Base-by-base conservation (phyloP, 2,329 filamentous ascomycete genomes). In the Fonsecaea nubica region DNA sequence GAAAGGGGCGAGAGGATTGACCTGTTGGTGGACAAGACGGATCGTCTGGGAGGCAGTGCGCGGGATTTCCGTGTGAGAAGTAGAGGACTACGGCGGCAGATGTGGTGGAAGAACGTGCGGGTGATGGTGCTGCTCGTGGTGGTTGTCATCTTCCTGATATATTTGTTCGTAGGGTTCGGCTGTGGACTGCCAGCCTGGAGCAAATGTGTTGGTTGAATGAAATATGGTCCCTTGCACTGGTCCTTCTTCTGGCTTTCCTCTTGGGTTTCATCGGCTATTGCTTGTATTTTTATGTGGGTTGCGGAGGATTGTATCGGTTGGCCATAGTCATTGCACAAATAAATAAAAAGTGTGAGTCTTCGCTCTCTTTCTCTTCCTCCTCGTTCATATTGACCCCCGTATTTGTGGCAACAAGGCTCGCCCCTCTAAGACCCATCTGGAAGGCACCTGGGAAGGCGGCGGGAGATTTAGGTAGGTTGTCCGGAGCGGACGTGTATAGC, bases 71-170 rank as follows among this genome's bases (percentile, higher is more conserved):
- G 95, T 60, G 89, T 98, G 18, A 85, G 94, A 72, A 96, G 91
- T 77, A 84, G 93, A 32, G 93, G 92, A 0, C 79, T 99, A 73
- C 91, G 95, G 82, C 86, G 96, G 76, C 87, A 90, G 80, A 98
- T 99, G 95, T 99, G 95, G 95, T 98, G 94, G 94, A 98, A 98
- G 89, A 98, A 99, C 78, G 86, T 96, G 54, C 96, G 96, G 82
- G 81, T 99, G 72, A 97, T 98, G 93, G 89, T 87, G 6, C 79
- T 99, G 73, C 75, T 97, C 53, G 92, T 93, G 1, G 80, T 95
- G 36, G 83, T 85, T 35, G 75, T 84, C 25, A 77, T 92, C 8
- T 91, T 92, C 74, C 79, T 92, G 78, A 74, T 91, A 3, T 92
- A 92, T 76, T 75, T 92, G 12, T 87, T 92, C 72, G 84, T 92